A percentile compares a stretch with the other conserved stretches of the same genome.
Conservation (phyloP, 805 yeast genomes). For the Candida adriatica region DNA sequence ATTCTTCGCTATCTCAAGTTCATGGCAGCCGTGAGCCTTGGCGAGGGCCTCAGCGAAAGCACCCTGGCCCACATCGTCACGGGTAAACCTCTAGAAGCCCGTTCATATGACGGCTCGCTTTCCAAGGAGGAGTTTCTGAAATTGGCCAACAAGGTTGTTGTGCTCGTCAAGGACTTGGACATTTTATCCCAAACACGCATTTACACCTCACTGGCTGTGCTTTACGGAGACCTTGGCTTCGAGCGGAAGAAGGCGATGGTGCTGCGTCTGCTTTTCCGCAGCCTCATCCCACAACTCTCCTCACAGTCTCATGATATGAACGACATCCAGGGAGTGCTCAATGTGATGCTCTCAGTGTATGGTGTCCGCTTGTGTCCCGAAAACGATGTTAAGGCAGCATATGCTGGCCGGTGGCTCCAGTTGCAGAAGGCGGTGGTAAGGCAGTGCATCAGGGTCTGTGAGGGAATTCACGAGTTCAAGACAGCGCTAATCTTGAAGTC, state of each 20-base stretch:
- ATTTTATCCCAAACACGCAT: conserved; percentile 51
- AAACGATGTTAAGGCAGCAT: conserved; percentile 18
- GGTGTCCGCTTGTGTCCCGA: conserved; percentile 41
- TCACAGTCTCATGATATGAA: conserved; percentile 3
- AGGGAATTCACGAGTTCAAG: conserved; percentile 38
- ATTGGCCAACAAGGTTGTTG: conserved; percentile 40
- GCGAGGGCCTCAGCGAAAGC: conserved; percentile 38
- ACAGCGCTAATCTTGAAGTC: conserved; percentile 42
- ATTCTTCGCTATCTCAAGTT: conserved; percentile 57
- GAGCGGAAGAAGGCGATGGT: conserved; percentile 64
- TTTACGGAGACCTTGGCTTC: conserved; percentile 57
- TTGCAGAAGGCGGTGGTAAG: conserved; percentile 51
- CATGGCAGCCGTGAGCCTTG: conserved; percentile 44
- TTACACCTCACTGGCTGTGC: conserved; percentile 56
- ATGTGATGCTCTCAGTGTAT: conserved; percentile 44
- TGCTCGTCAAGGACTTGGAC: conserved; percentile 38
- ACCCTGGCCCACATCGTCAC: conserved; percentile 41
- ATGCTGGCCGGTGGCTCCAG: conserved; percentile 42
- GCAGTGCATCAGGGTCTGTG: conserved; percentile 46
- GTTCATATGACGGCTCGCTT: conserved; percentile 13
- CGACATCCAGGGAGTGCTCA: conserved; percentile 38
- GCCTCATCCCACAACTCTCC: conserved; percentile 36
- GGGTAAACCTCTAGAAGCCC: conserved; percentile 23
- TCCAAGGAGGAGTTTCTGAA: conserved; percentile 38
- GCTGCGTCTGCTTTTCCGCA: conserved; percentile 54